Conservation (phyloP, 257 asterid species). For the Ilex asprella region DNA sequence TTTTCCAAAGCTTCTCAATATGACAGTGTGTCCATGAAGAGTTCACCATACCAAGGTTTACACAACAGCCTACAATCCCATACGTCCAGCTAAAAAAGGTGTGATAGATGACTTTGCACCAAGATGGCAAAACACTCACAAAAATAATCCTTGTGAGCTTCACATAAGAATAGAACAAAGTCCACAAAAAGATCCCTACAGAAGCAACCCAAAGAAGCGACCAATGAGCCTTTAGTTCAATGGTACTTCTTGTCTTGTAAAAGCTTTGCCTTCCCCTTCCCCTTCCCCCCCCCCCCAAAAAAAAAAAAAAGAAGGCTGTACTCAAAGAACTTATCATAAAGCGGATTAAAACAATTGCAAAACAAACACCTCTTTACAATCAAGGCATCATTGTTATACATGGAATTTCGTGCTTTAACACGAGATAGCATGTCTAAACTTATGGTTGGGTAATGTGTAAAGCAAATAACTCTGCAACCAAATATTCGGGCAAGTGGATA, state of each 20-base stretch:
- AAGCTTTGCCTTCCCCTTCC: too few relatives aligned
- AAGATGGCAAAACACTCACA: constrained; percentile 60
- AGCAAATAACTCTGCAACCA: constrained; percentile 85
- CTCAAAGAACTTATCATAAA: neutral
- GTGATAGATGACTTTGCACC: constrained; percentile 67
- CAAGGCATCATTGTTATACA: constrained; percentile 78
- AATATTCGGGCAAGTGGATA: constrained; percentile 84
- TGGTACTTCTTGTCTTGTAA: too few relatives aligned
- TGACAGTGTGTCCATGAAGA: constrained; percentile 94
- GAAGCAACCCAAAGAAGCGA: neutral
- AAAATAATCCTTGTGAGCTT: constrained; percentile 21
- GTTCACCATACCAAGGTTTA: constrained; percentile 89
- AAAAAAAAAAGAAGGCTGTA: neutral
- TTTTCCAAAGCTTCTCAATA: constrained; percentile 88
- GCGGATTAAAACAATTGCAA: neutral
- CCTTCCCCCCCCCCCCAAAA: too few relatives aligned
- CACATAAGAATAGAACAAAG: constrained; percentile 1
- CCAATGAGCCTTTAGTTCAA: neutral
- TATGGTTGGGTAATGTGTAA: constrained; percentile 94
- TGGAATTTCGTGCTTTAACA: constrained; percentile 60
- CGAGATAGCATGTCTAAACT: constrained; percentile 95
- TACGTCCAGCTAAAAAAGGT: constrained; percentile 80
- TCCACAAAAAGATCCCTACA: neutral
- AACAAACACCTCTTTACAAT: constrained; percentile 62
- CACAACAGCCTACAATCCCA: constrained; percentile 74